phyloP scores from a whole-genome alignment of 1,284 basidiomycete species.

The Cutaneotrichosporon arboriforme region DNA sequence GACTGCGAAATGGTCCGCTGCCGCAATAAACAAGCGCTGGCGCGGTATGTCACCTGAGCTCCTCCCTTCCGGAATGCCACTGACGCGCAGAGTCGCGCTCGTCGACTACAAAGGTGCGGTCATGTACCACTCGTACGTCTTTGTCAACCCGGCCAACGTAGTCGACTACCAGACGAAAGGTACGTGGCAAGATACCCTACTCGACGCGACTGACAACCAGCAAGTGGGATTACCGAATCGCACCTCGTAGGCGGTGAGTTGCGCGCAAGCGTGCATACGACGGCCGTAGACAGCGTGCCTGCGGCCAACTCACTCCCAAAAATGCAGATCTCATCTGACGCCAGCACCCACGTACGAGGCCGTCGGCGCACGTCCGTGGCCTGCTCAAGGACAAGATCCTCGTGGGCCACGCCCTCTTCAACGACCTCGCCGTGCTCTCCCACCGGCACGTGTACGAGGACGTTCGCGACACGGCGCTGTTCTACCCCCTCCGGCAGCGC shows the following conservation, averaged over 20 bases:
- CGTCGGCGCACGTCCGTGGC: slow-evolving; percentile 68
- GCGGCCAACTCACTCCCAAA: too few relatives aligned
- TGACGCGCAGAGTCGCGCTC: slow-evolving; percentile 39
- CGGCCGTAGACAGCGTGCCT: not conserved
- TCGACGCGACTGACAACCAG: slow-evolving; percentile 10
- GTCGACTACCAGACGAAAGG: slow-evolving; percentile 53
- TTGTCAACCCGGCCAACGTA: slow-evolving; percentile 49
- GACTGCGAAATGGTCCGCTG: slow-evolving; percentile 43
- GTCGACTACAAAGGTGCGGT: slow-evolving; percentile 51
- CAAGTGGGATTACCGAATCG: slow-evolving; percentile 48
- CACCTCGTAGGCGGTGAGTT: slow-evolving; percentile 49
- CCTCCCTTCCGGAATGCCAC: not conserved
- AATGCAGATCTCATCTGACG: not conserved
- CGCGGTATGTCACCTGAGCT: slow-evolving; percentile 23
- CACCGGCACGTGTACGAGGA: slow-evolving; percentile 51
- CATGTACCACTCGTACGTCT: slow-evolving; percentile 51
- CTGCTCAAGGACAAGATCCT: slow-evolving; percentile 73
- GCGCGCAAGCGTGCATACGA: too few relatives aligned
- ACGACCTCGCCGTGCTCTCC: slow-evolving; percentile 69
- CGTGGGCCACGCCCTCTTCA: slow-evolving; percentile 85
- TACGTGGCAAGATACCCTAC: slow-evolving; percentile 1
- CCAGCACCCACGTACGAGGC: slow-evolving; percentile 71
- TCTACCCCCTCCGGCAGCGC: slow-evolving; percentile 46
- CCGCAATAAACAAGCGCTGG: slow-evolving; percentile 18
- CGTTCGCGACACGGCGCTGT: slow-evolving; percentile 53